Evolutionary conservation across 2,329 filamentous ascomycete genomes (phyloP).

Genomic region (Diaporthe ampelina): DNA sequence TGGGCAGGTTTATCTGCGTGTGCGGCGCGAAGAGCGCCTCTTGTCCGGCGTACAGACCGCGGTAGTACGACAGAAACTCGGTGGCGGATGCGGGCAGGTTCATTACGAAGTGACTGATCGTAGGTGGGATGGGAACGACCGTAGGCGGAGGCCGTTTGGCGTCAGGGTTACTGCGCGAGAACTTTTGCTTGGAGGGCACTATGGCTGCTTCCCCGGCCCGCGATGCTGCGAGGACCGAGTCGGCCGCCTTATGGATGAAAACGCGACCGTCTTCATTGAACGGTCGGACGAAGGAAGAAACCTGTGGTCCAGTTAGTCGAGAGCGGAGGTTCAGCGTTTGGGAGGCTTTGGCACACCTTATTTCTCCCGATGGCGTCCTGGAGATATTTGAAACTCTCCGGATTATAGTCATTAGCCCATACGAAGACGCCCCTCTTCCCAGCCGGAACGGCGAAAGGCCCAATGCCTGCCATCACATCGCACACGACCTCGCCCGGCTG

Average conservation of each 20-base stretch:
- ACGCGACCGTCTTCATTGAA: constrained; percentile 86
- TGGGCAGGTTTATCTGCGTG: constrained; percentile 74
- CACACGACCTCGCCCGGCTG: constrained; percentile 88
- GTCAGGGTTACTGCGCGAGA: constrained; percentile 47
- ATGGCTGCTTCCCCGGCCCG: constrained; percentile 66
- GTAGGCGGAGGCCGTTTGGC: constrained; percentile 48
- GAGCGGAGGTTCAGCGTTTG: background rate
- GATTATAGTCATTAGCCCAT: constrained; percentile 97
- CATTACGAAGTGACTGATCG: constrained; percentile 96
- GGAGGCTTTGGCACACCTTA: constrained; percentile 69
- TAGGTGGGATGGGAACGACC: constrained; percentile 73
- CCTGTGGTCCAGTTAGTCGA: constrained; percentile 55
- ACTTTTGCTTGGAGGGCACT: constrained; percentile 62
- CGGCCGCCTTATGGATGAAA: constrained; percentile 82
- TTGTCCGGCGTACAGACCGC: constrained; percentile 82
- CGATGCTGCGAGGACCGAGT: constrained; percentile 68
- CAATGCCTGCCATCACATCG: constrained; percentile 98
- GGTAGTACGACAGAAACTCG: constrained; percentile 82
- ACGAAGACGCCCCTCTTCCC: constrained; percentile 93
- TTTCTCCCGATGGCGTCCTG: constrained; percentile 79
- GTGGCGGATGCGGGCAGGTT: constrained; percentile 94
- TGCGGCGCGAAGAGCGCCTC: constrained; percentile 75
- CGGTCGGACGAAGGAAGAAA: constrained; percentile 77
- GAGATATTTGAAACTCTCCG: constrained; percentile 84
- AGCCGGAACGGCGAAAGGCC: constrained; percentile 92